Evolutionary conservation across 495 filamentous ascomycete species (phyloP), one percentile per base, ranked within the genome.

Genomic region (Hypoxylon fuscum): DNA sequence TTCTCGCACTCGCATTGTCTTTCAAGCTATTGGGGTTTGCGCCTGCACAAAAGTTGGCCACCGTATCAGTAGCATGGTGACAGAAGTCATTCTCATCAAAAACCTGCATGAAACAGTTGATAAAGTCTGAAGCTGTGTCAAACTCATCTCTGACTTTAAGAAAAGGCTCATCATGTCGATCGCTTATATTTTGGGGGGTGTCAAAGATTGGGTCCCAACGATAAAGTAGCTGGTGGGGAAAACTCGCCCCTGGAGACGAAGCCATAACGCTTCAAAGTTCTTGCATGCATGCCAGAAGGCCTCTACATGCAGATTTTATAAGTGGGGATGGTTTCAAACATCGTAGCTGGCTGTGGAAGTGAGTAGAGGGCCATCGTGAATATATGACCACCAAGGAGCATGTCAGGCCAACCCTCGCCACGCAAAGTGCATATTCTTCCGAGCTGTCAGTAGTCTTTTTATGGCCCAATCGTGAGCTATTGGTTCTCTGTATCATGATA

Each of bases 121-220:
- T 34, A 4, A 34, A 4, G 3, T 49, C 44, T 15, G 11, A 42
- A 11, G 22, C 11, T 21, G 15, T 3, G 34, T 49, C 23, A 2
- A 7, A 2, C 2, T 48, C 7, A 4, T 22, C 23, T 10, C 5
- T n/a, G 5, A 31, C 5, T 17, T 47, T 9, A 25, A 48, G 21
- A 6, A 42, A 57, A 2, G 54, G 54, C 0, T 48, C 15, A 12
- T 43, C 17, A 34, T 31, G 23, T 22, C 17, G 14, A 11, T 34
- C 42, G 44, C 54, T 49, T 34, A 57, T 4, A 0, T 15, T 31
- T 2, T 12, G 43, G 18, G 4, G 45, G 2, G 54, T 32, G 17
- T 57, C 44, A 22, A 57, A 49, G 2, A 15, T 42, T 32, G 23
- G 35, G 17, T 57, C 44, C 54, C 54, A 57, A 25, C 35, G 11